Evolutionary conservation across 768 basidiomycete species (phyloP).

Genomic region (Pholiota molesta): DNA sequence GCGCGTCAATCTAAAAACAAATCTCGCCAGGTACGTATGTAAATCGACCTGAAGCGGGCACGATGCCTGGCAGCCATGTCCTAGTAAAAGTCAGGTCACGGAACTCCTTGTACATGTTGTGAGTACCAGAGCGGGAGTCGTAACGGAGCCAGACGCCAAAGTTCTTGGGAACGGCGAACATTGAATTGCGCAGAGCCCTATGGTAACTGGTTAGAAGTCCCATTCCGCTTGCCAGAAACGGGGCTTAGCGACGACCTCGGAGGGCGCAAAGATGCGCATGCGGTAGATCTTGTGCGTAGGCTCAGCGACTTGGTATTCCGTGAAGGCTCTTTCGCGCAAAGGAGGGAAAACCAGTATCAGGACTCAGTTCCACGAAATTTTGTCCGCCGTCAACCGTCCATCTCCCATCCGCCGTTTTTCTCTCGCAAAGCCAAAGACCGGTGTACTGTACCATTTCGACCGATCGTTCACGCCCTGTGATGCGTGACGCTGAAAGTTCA

Average conservation of each 20-base stretch:
- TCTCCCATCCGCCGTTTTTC: too few relatives aligned
- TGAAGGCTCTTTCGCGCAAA: constrained; percentile 67
- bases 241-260: constrained; percentile 97
- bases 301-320: constrained; percentile 92
- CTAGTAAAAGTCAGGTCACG: constrained; percentile 96
- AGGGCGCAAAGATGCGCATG: constrained; percentile 99
- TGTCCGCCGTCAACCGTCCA: too few relatives aligned
- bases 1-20: background rate
- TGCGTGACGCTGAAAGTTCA: too few relatives aligned
- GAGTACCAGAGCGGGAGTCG: too few relatives aligned
- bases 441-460: too few relatives aligned
- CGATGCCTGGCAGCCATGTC: constrained; percentile 99
- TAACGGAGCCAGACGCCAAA: constrained; percentile 99
- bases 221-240: constrained; percentile 94
- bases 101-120: constrained; percentile 99
- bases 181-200: constrained; percentile 22
- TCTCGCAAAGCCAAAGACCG: too few relatives aligned
- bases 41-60: constrained; percentile 98
- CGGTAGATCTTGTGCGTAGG: constrained; percentile 98
- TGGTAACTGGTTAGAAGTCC: constrained; percentile 58
- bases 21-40: constrained; percentile 52
- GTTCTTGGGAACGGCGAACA: constrained; percentile 71
- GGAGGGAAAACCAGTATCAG: too few relatives aligned
- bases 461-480: too few relatives aligned
- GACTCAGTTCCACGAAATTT: too few relatives aligned